These are phyloP conservation scores for Apiospora hydei DNA, from an alignment of 2,329 filamentous ascomycete genomes.

Conservation along the genomic window DNA sequence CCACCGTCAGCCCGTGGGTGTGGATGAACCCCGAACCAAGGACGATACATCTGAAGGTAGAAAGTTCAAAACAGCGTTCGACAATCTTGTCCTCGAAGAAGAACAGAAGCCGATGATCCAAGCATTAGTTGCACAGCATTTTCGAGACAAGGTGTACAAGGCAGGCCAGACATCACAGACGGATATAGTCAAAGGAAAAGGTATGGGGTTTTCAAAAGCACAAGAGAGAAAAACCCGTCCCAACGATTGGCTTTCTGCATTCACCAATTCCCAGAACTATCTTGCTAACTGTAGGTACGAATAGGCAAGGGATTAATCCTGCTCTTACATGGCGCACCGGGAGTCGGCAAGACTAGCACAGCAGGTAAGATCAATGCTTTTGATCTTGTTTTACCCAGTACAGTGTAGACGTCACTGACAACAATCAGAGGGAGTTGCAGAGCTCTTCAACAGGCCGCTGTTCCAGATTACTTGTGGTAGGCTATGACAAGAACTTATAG, in stretches of 20 bases:
- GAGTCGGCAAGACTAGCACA: slow-evolving; percentile 33
- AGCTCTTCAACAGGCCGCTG: slow-evolving; percentile 28
- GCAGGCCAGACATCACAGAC: slow-evolving; percentile 31
- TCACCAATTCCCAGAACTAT: background rate
- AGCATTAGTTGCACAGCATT: slow-evolving; percentile 43
- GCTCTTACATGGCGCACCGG: slow-evolving; percentile 33
- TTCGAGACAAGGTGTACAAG: slow-evolving; percentile 36
- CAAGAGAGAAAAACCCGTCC: no score
- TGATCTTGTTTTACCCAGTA: background rate
- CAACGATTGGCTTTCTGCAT: no score
- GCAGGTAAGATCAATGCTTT: slow-evolving; percentile 28
- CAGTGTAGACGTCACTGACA: background rate
- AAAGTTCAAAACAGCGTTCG: slow-evolving; percentile 35
- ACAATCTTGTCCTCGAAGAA: slow-evolving; percentile 35
- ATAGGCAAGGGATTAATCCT: slow-evolving; percentile 32
- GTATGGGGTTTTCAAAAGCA: slow-evolving; percentile 33
- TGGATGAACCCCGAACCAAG: background rate
- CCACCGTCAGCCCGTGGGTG: slow-evolving; percentile 17
- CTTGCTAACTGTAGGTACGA: background rate
- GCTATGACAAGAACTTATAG: background rate
- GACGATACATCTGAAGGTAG: background rate
- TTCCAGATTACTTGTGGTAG: slow-evolving; percentile 36
- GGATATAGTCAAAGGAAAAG: slow-evolving; percentile 44
- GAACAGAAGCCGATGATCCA: slow-evolving; percentile 40
- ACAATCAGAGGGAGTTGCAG: slow-evolving; percentile 29